Evolutionary conservation across 163 green algal genomes (phyloP).

Genomic region (Volvox carteri): DNA sequence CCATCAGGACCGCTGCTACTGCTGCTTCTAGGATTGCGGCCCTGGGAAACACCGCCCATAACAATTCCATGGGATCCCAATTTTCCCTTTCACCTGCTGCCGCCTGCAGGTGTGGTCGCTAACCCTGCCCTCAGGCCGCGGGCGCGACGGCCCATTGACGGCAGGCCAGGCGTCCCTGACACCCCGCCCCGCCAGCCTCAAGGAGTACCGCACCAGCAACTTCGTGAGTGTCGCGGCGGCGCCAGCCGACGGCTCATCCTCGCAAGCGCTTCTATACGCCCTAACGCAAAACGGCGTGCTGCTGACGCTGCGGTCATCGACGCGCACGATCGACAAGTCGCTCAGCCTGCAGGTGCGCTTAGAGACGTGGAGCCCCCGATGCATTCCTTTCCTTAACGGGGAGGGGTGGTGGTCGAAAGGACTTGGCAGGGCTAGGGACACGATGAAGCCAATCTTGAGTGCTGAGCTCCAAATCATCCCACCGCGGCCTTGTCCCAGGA

Average conservation of each 20-base stretch:
- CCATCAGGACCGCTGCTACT: no score
- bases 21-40: no score
- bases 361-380: no score
- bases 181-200: constrained; percentile 53
- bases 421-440: no score
- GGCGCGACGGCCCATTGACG: neutral
- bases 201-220: constrained; percentile 39
- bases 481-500: no score
- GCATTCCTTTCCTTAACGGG: no score
- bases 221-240: constrained; percentile 60
- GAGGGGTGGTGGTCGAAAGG: no score
- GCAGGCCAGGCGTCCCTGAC: constrained; percentile 40
- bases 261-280: constrained; percentile 58
- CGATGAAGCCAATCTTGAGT: no score
- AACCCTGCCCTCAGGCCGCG: neutral
- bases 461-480: no score
- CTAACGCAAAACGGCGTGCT: constrained; percentile 61
- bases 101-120: constrained; percentile 46
- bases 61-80: no score
- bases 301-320: constrained; percentile 40
- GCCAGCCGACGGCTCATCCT: constrained; percentile 1
- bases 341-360: constrained; percentile 18
- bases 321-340: constrained; percentile 29
- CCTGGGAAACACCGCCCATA: no score
- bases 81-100: no score